Conservation (phyloP, 345 rosid genomes). For the Corchorus capsularis region DNA sequence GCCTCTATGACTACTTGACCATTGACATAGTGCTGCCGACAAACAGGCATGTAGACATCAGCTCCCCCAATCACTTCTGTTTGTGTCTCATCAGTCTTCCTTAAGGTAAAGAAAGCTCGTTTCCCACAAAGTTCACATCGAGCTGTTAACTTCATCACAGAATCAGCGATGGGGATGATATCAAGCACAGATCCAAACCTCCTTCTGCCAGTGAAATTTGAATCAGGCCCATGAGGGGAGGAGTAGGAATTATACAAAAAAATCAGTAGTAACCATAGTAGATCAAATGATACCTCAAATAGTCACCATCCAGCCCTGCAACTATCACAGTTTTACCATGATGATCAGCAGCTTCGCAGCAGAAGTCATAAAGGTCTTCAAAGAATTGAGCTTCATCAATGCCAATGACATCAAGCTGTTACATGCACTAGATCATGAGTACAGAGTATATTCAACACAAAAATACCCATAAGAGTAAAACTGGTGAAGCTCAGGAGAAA, state of each 20-base stretch:
- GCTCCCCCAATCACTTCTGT: constrained; percentile 76
- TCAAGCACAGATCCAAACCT: constrained; percentile 85
- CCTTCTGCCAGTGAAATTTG: constrained; percentile 43
- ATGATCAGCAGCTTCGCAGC: constrained; percentile 81
- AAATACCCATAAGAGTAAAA: background rate
- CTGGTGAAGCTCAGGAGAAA: background rate
- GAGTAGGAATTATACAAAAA: background rate
- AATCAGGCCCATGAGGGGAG: background rate
- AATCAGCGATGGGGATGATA: constrained; percentile 76
- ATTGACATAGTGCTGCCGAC: constrained; percentile 67
- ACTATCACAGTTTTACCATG: constrained; percentile 80
- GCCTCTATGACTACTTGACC: constrained; percentile 75
- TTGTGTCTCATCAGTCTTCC: constrained; percentile 68
- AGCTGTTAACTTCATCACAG: constrained; percentile 77
- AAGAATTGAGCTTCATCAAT: constrained; percentile 94
- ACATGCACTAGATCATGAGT: constrained; percentile 21
- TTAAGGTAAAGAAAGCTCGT: constrained; percentile 66
- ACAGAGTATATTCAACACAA: constrained; percentile 8
- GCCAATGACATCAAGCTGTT: constrained; percentile 88
- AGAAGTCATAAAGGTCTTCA: constrained; percentile 79
- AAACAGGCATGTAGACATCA: constrained; percentile 85
- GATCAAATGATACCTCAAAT: constrained; percentile 51
- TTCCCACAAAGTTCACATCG: constrained; percentile 81
- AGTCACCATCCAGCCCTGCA: constrained; percentile 95
- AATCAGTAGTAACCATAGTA: too few relatives aligned